Evolutionary conservation across 306 rosid species (phyloP).

Genomic region (peach (Prunus persica)): Prunus_persica_NCBIv2 NC_034013.1:4839501-4840000

Average conservation of each 20-base stretch:
- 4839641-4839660: neutral
- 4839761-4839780: neutral
- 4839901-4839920: neutral
- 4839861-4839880: neutral
- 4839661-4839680: neutral
- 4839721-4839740: neutral
- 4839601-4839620: neutral
- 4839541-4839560: neutral
- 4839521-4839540: constrained; percentile 11
- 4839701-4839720: neutral
- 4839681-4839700: neutral
- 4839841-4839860: neutral
- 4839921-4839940: neutral
- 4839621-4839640: neutral
- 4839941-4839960: neutral
- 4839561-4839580: neutral
- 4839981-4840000: neutral
- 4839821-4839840: neutral
- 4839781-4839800: neutral
- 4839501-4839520: constrained; percentile 72
- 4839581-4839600: neutral
- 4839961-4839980: neutral
- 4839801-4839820: neutral
- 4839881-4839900: neutral
- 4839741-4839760: neutral